Evolutionary conservation across 108 stramenopile species (phyloP).

Genomic region (Mayamaea pseudoterrestris): DNA sequence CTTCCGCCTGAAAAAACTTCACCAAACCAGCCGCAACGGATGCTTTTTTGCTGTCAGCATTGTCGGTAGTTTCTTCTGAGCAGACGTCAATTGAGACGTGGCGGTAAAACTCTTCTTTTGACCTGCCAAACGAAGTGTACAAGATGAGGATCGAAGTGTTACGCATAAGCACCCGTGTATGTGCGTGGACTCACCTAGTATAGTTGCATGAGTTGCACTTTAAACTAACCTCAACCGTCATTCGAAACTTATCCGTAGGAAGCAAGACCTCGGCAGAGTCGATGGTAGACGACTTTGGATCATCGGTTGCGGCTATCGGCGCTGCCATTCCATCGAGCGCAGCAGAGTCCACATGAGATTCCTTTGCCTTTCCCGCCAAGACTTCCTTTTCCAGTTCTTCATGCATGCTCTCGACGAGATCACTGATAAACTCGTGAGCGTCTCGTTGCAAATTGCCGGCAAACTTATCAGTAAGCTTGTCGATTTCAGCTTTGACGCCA

Average conservation of each 20-base stretch:
- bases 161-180: not conserved
- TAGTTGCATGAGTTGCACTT: constrained; percentile 47
- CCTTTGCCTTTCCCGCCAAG: not conserved
- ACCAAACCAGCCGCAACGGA: constrained; percentile 35
- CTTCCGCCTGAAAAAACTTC: constrained; percentile 53
- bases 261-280: constrained; percentile 3
- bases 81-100: constrained; percentile 39
- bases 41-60: not conserved
- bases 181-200: constrained; percentile 4
- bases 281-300: constrained; percentile 1
- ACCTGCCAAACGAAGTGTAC: not conserved
- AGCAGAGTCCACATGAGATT: not conserved
- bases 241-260: constrained; percentile 26
- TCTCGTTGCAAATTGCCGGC: constrained; percentile 44
- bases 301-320: constrained; percentile 1
- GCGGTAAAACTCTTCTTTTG: constrained; percentile 25
- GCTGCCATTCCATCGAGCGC: not conserved
- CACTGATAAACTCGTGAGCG: constrained; percentile 48
- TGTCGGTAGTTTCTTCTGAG: not conserved
- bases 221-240: constrained; percentile 30
- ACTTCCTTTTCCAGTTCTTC: constrained; percentile 22
- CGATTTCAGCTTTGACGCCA: constrained; percentile 26
- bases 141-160: too few relatives aligned
- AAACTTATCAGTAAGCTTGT: constrained; percentile 31
- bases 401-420: constrained; percentile 33